Conservation (phyloP, 2,329 filamentous ascomycete genomes). For the Thielaviopsis populi region DNA sequence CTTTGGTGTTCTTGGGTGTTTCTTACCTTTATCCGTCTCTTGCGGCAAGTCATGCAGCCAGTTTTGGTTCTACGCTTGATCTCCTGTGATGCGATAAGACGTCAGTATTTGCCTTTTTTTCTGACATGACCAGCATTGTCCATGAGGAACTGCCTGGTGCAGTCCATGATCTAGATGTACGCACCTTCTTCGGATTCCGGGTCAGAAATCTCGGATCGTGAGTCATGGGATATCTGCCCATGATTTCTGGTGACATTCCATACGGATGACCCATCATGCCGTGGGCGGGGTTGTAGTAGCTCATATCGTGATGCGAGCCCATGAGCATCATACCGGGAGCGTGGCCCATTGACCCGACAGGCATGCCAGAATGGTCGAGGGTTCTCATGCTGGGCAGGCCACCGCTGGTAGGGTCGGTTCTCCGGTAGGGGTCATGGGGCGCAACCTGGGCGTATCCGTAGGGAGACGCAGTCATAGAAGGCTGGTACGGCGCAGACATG, state of each 20-base stretch:
- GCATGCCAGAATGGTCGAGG: conserved; percentile 23
- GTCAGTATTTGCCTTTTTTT: conserved; percentile 12
- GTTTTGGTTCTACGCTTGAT: conserved; percentile 50
- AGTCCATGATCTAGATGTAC: conserved; percentile 16
- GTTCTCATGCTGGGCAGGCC: conserved; percentile 29
- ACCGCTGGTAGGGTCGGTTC: conserved; percentile 10
- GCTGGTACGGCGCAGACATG: conserved; percentile 13
- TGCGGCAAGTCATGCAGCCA: conserved; percentile 47
- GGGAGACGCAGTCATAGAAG: conserved; percentile 7
- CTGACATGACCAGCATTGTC: background rate
- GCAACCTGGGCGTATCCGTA: conserved; percentile 13
- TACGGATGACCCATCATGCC: conserved; percentile 20
- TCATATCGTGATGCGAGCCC: conserved; percentile 14
- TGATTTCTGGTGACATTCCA: conserved; percentile 30
- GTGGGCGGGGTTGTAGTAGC: conserved; percentile 10
- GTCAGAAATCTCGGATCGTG: conserved; percentile 35
- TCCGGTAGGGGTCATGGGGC: conserved; percentile 13
- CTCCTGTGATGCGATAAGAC: conserved; percentile 29
- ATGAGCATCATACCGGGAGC: conserved; percentile 12
- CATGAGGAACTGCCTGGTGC: background rate
- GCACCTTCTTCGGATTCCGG: conserved; percentile 43
- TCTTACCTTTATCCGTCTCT: conserved; percentile 44
- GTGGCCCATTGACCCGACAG: conserved; percentile 3
- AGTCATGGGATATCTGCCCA: conserved; percentile 33
- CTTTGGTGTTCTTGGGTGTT: background rate